Base-by-base conservation (phyloP, 2,329 filamentous ascomycete genomes). In the Diaporthe caulivora region DNA sequence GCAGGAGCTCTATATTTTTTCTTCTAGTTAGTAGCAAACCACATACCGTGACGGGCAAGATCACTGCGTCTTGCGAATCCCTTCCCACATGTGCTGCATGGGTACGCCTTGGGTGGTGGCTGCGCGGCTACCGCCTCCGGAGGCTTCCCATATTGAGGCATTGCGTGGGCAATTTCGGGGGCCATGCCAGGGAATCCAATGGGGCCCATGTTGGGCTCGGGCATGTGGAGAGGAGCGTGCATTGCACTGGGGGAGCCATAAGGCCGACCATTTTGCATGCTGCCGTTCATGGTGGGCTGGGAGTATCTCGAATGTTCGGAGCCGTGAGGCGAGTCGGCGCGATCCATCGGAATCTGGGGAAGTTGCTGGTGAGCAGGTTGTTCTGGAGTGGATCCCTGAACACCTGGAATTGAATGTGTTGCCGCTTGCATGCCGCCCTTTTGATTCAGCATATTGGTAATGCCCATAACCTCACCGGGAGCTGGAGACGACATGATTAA, bases 61-160 rank as follows among this genome's bases (percentile, higher is more conserved):
- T 99, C 97, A 84, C 96, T 98, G 77, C 97, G 90, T 79, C 97
- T 89, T 69, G 97, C 97, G 82, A 99, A 99, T 31, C 93, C 93
- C 84, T 98, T 98, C 73, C 89, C 90, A 82, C 97, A 99, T 4
- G 93, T 96, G 76, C 92, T 93, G 85, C 97, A 99, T 29, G 95
- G 92, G 80, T 97, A 98, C 1, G 94, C 92, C 84, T 98, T 90
- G 15, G 83, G 79, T 1, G 86, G 83, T 24, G 82, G 81, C 40
- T 78, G 78, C 21, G 76, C 40, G 26, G 79, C 75, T 67, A 83
- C 81, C 11, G 79, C 74, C 68, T 83, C 81, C 8, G 79, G 78
- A 34, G 80, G 81, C 69, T 81, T 81, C 73, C 77, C 76, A 79
- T 83, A 78, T 0, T 79, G 78, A 77, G 84, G 81, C 55, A 85